Evolutionary conservation across 441 rosid genomes (phyloP).

Genomic region (Croton laevigatus): DNA sequence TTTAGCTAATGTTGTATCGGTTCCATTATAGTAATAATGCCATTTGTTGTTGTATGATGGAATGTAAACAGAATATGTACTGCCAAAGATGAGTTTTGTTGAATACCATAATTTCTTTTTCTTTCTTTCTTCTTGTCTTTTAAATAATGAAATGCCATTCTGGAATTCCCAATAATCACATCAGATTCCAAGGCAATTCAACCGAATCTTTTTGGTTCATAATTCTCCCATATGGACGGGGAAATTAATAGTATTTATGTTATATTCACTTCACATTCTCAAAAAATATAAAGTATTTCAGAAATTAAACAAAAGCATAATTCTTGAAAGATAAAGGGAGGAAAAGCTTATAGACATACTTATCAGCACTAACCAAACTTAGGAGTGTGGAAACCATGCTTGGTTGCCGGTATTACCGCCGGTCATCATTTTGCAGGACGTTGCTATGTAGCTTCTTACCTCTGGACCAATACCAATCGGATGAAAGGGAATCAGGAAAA

Average conservation of each 20-base stretch:
- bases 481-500: too few species aligned
- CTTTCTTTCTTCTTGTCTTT: too few species aligned
- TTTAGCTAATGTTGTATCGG: too few species aligned
- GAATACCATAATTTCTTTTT: too few species aligned
- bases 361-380: slow-evolving; percentile 21
- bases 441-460: slow-evolving; percentile 35
- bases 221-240: too few species aligned
- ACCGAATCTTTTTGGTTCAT: slow-evolving; percentile 7
- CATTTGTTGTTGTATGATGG: slow-evolving; percentile 10
- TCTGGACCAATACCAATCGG: too few species aligned
- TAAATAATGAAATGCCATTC: too few species aligned
- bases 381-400: slow-evolving; percentile 65
- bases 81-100: neutral
- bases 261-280: too few species aligned
- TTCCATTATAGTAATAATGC: neutral
- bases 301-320: neutral
- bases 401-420: slow-evolving; percentile 31
- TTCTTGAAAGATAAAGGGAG: neutral
- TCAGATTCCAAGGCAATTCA: neutral
- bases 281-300: too few species aligned
- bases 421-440: slow-evolving; percentile 36
- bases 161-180: too few species aligned
- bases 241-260: too few species aligned
- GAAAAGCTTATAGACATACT: slow-evolving; percentile 7
- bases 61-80: too few species aligned